phyloP scores from a whole-genome alignment of 2,329 filamentous ascomycete genomes.

The Ascochyta rabiei region DNA sequence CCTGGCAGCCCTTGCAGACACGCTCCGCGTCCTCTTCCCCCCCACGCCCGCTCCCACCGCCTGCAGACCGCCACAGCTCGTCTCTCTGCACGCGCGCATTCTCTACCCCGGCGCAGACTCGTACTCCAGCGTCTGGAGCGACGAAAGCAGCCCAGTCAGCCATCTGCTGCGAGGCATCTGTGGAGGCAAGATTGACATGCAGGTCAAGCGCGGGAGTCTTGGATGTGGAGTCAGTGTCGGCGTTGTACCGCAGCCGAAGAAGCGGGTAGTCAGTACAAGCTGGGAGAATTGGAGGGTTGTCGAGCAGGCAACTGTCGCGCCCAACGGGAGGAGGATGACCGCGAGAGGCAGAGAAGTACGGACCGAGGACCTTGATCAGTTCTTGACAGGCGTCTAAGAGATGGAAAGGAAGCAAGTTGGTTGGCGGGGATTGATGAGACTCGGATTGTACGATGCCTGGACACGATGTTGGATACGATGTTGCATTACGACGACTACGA shows the following conservation, averaged over 20 bases:
- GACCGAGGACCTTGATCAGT: conserved; percentile 12
- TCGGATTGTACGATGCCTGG: background rate
- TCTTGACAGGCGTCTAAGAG: conserved; percentile 13
- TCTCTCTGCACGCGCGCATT: conserved; percentile 48
- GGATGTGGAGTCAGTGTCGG: conserved; percentile 24
- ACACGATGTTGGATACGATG: conserved; percentile 4
- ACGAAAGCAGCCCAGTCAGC: conserved; percentile 46
- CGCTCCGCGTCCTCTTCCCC: conserved; percentile 43
- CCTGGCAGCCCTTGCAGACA: conserved; percentile 37
- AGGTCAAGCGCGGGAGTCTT: conserved; percentile 21
- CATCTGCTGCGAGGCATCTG: conserved; percentile 47
- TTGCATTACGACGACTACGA: conserved; percentile 16
- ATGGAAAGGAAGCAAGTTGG: background rate
- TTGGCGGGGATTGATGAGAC: background rate
- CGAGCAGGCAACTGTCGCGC: conserved; percentile 3
- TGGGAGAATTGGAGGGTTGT: conserved; percentile 32
- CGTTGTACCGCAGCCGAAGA: conserved; percentile 23
- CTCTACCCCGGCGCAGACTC: conserved; percentile 48
- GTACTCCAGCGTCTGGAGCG: conserved; percentile 49
- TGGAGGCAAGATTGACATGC: conserved; percentile 44
- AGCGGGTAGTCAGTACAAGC: conserved; percentile 29
- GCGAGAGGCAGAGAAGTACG: conserved; percentile 6
- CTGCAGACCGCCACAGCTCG: conserved; percentile 3
- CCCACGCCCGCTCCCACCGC: conserved; percentile 12
- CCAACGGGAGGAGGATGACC: background rate